Conservation (phyloP, 2,329 filamentous ascomycete species). For the Aspergillus aculeatus region DNA sequence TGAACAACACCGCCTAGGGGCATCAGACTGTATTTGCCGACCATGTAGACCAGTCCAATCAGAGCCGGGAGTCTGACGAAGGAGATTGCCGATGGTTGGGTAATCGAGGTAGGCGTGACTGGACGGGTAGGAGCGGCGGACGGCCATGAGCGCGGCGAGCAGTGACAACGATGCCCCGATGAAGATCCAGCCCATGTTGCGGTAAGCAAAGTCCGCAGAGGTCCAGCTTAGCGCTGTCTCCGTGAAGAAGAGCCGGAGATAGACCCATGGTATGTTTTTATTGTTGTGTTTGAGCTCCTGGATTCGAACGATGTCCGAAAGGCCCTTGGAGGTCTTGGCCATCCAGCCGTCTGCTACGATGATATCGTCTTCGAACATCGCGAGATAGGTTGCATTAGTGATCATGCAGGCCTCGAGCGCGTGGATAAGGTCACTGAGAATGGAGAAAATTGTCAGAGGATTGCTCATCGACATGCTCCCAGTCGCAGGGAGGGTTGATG, state of each 20-base stretch:
- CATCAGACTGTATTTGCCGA: conserved; percentile 26
- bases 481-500: not conserved
- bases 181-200: conserved; percentile 26
- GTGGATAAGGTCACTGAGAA: conserved; percentile 33
- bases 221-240: conserved; percentile 31
- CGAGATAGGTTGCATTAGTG: conserved; percentile 33
- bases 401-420: conserved; percentile 28
- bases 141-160: conserved; percentile 8
- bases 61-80: conserved; percentile 24
- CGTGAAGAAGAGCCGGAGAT: conserved; percentile 36
- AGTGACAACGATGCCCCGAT: conserved; percentile 11
- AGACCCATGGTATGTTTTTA: conserved; percentile 25
- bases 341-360: conserved; percentile 40
- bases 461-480: not conserved
- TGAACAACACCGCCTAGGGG: conserved; percentile 25
- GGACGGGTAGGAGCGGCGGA: conserved; percentile 15
- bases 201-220: conserved; percentile 22
- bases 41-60: conserved; percentile 24
- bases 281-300: not conserved
- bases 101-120: conserved; percentile 14
- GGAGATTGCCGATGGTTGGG: conserved; percentile 17
- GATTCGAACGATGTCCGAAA: conserved; percentile 13
- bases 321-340: conserved; percentile 27
- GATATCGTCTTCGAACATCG: conserved; percentile 40
- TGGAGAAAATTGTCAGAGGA: not conserved